Conservation (phyloP, 192 early-diverging fungal genomes). For the Dimargaris xerosporica region DNA sequence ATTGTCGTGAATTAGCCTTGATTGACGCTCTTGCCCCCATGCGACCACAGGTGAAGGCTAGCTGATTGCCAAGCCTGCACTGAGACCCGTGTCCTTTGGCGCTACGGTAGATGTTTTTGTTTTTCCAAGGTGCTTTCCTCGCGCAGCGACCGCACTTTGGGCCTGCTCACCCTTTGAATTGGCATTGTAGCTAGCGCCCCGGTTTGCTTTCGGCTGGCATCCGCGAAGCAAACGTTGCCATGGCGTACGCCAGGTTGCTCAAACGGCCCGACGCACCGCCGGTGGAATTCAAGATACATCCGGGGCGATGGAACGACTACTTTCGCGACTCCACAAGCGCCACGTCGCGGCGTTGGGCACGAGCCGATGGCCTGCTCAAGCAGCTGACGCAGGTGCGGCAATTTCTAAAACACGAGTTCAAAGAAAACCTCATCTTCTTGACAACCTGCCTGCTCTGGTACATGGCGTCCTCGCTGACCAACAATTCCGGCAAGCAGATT, state of each 20-base stretch:
- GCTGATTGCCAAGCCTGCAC: too few relatives aligned
- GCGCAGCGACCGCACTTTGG: not conserved
- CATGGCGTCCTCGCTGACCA: slow-evolving; percentile 62
- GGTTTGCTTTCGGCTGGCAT: too few relatives aligned
- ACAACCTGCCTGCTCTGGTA: slow-evolving; percentile 66
- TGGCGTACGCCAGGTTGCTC: not conserved
- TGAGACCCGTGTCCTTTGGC: too few relatives aligned
- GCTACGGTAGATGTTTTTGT: not conserved
- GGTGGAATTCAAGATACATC: slow-evolving; percentile 1
- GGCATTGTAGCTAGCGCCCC: too few relatives aligned
- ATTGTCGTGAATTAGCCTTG: too few relatives aligned
- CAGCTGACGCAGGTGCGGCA: not conserved
- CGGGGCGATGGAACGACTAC: slow-evolving; percentile 3
- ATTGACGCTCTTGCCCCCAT: too few relatives aligned
- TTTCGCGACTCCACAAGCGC: not conserved
- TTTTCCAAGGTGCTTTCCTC: not conserved
- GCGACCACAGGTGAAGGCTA: too few relatives aligned
- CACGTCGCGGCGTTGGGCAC: too few relatives aligned
- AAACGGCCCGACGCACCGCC: not conserved
- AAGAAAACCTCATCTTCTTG: slow-evolving; percentile 38
- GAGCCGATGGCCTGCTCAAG: too few relatives aligned
- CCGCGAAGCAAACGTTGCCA: not conserved
- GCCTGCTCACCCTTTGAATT: not conserved
- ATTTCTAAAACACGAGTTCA: not conserved
- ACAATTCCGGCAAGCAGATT: slow-evolving; percentile 70